A percentile compares a stretch with the other conserved stretches of the same genome.
phyloP scores from a whole-genome alignment of 441 rosid genomes.

The Cnidoscolus chayamansa region DNA sequence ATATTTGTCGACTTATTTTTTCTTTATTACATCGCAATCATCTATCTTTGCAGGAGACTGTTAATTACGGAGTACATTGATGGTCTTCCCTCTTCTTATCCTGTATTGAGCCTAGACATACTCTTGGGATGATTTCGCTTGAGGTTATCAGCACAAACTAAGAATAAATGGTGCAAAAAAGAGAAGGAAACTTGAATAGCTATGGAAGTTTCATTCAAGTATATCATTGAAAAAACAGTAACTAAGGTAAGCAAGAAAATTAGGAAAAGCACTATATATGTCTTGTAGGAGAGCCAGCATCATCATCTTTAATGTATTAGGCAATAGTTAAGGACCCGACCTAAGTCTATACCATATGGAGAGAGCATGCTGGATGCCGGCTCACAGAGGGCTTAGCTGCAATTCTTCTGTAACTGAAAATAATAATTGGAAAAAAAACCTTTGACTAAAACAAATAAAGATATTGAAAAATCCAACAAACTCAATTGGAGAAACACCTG shows the following conservation, averaged over 20 bases:
- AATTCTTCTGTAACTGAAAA: slow-evolving; percentile 19
- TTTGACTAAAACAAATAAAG: slow-evolving; percentile 27
- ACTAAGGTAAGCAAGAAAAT: slow-evolving; percentile 15
- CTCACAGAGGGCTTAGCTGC: slow-evolving; percentile 21
- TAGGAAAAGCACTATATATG: slow-evolving; percentile 24
- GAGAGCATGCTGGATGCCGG: slow-evolving; percentile 20
- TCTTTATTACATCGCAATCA: neutral
- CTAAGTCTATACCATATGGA: slow-evolving; percentile 27
- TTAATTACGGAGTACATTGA: neutral
- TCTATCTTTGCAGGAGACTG: neutral
- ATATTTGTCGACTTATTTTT: too few species aligned
- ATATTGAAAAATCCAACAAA: slow-evolving; percentile 26
- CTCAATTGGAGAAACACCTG: slow-evolving; percentile 18
- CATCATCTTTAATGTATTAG: slow-evolving; percentile 20
- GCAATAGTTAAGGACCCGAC: slow-evolving; percentile 26
- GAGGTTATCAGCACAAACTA: neutral
- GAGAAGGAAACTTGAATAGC: slow-evolving; percentile 25
- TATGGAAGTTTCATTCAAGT: neutral
- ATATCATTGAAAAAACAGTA: slow-evolving; percentile 20
- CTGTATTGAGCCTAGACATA: too few species aligned
- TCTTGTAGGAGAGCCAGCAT: slow-evolving; percentile 31
- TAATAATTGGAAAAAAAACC: neutral
- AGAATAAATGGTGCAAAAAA: neutral
- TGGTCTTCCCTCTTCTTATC: too few species aligned
- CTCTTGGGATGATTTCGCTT: too few species aligned